Conservation (phyloP, 139 green algal species). For the Parachlorella kessleri region DNA sequence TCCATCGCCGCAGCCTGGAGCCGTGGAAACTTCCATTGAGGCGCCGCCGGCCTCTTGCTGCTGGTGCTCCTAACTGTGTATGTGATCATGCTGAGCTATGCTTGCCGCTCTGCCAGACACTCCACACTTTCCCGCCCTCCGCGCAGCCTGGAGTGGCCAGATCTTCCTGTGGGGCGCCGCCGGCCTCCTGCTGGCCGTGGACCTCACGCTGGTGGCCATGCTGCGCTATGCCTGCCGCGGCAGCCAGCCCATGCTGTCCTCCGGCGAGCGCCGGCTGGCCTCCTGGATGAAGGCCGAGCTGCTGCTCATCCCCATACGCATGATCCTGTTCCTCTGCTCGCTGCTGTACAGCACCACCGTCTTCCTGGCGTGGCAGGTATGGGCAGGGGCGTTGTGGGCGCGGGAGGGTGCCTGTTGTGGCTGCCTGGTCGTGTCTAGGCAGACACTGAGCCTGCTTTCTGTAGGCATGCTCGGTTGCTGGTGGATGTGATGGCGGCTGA, state of each 20-base stretch:
- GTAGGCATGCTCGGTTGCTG: too few relatives aligned
- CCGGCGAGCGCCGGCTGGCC: not conserved
- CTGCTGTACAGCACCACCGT: conserved; percentile 3
- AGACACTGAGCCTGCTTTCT: too few relatives aligned
- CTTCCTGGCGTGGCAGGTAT: conserved; percentile 7
- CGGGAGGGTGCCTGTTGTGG: too few relatives aligned
- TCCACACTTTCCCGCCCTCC: not conserved
- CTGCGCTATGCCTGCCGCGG: conserved; percentile 19
- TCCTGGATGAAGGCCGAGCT: conserved; percentile 8
- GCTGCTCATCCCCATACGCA: conserved; percentile 22
- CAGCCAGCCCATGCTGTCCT: not conserved
- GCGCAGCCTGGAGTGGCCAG: conserved; percentile 1
- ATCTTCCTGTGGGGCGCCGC: not conserved
- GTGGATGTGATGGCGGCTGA: too few relatives aligned
- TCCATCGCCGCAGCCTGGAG: conserved; percentile 17
- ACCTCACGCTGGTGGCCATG: conserved; percentile 11
- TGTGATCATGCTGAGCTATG: conserved; percentile 9
- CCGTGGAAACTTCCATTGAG: not conserved
- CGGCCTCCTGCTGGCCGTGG: not conserved
- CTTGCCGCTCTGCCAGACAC: conserved; percentile 4
- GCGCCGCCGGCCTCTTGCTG: not conserved
- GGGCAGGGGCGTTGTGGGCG: not conserved
- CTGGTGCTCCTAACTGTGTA: not conserved
- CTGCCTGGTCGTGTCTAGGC: too few relatives aligned
- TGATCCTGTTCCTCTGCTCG: conserved; percentile 16